A percentile compares a stretch with the other conserved stretches of the same genome.
Conservation (phyloP, 2,329 filamentous ascomycete genomes). For the Colletotrichum abscissum region DNA sequence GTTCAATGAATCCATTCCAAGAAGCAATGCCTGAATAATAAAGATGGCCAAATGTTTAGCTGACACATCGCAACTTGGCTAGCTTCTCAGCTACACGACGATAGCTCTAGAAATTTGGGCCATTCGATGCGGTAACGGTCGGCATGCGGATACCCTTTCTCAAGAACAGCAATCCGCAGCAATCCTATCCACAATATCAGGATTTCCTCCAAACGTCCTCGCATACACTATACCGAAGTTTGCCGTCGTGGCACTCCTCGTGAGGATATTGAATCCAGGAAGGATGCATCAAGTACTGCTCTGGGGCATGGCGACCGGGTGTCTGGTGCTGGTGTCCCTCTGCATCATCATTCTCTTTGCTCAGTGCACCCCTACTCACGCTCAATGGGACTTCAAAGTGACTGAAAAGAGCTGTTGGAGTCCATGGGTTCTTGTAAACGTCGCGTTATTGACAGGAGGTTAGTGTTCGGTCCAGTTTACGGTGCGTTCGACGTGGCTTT, state of each 20-base stretch:
- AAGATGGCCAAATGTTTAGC: no score
- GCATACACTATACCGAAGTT: constrained; percentile 44
- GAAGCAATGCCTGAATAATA: no score
- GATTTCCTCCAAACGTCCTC: constrained; percentile 42
- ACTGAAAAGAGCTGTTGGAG: constrained; percentile 6
- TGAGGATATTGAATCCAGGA: constrained; percentile 41
- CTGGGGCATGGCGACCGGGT: constrained; percentile 38
- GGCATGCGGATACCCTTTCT: background rate
- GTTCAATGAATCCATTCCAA: background rate
- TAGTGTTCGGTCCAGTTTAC: background rate
- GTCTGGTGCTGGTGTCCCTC: constrained; percentile 34
- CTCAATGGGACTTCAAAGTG: constrained; percentile 39
- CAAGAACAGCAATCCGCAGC: constrained; percentile 1
- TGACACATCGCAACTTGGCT: background rate
- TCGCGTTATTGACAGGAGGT: constrained; percentile 10
- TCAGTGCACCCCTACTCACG: constrained; percentile 40
- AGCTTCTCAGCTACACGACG: constrained; percentile 7
- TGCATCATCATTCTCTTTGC: constrained; percentile 39
- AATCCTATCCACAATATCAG: constrained; percentile 41
- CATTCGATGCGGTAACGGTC: background rate
- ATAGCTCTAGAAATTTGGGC: constrained; percentile 18
- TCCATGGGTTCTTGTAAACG: background rate
- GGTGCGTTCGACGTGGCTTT: no score
- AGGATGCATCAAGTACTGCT: constrained; percentile 38
- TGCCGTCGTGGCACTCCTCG: constrained; percentile 41